phyloP scores from a whole-genome alignment of 2,329 filamentous ascomycete species.

The Claviceps digitariae region DNA sequence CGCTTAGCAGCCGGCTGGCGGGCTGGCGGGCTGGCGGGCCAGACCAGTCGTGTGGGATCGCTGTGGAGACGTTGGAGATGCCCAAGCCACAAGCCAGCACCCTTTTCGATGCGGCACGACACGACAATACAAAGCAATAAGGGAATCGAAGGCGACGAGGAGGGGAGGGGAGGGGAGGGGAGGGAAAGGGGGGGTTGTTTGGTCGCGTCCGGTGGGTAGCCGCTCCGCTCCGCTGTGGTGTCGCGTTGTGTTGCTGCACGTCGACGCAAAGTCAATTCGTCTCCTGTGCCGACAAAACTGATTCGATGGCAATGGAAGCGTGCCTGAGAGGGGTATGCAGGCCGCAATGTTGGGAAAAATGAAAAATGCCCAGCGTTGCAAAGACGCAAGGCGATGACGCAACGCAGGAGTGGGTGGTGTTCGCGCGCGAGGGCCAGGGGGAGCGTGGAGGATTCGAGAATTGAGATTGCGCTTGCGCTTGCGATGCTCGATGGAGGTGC shows the following conservation, averaged over 20 bases:
- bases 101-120: background rate
- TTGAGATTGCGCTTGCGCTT: background rate
- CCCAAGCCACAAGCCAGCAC: background rate
- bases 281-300: background rate
- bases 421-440: background rate
- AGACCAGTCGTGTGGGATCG: background rate
- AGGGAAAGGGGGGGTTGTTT: background rate
- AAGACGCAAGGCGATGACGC: background rate
- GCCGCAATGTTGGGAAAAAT: background rate
- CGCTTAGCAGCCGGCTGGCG: background rate
- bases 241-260: background rate
- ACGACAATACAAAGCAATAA: background rate
- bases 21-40: background rate
- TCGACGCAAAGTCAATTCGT: background rate
- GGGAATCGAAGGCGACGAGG: background rate
- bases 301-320: background rate
- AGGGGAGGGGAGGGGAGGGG: background rate
- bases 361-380: background rate
- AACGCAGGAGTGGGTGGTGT: background rate
- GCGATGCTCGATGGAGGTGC: background rate
- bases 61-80: constrained; percentile 3
- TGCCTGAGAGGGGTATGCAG: background rate
- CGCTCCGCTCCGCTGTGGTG: background rate
- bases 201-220: too few species aligned
- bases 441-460: background rate